Evolutionary conservation across 148 eudicot genomes (phyloP).

Genomic region (Oxyria digyna): DNA sequence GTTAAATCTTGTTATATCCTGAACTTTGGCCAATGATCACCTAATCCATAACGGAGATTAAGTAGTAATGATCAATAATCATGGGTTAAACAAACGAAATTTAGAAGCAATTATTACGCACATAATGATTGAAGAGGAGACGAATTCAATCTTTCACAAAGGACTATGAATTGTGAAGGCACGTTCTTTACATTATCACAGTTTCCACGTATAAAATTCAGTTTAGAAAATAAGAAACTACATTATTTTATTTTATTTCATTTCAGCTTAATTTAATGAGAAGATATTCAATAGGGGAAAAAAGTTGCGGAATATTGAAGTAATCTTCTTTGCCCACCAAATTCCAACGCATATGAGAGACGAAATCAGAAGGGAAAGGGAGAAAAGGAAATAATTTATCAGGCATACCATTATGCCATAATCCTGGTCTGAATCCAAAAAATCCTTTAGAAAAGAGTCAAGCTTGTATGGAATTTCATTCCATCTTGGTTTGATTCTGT

Average conservation of each 20-base stretch:
- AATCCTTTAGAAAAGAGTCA: conserved; percentile 15
- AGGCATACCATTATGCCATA: background rate
- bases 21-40: no score
- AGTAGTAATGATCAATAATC: no score
- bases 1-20: no score
- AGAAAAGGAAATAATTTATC: conserved; percentile 1
- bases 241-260: no score
- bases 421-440: background rate
- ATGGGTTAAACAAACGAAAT: no score
- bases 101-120: background rate
- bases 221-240: background rate
- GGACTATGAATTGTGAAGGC: conserved; percentile 5
- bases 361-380: background rate
- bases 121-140: conserved; percentile 10
- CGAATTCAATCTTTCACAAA: background rate
- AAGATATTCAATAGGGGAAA: background rate
- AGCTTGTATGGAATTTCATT: background rate
- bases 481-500: background rate
- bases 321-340: conserved; percentile 11
- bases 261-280: background rate
- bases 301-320: conserved; percentile 21
- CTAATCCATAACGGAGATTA: background rate
- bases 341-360: conserved; percentile 22
- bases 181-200: conserved; percentile 9
- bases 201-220: background rate